Percentiles rank a stretch among this genome's conserved stretches.
Conservation (phyloP, 176 grass and related monocot species). For the Microstegium vimineum region DNA sequence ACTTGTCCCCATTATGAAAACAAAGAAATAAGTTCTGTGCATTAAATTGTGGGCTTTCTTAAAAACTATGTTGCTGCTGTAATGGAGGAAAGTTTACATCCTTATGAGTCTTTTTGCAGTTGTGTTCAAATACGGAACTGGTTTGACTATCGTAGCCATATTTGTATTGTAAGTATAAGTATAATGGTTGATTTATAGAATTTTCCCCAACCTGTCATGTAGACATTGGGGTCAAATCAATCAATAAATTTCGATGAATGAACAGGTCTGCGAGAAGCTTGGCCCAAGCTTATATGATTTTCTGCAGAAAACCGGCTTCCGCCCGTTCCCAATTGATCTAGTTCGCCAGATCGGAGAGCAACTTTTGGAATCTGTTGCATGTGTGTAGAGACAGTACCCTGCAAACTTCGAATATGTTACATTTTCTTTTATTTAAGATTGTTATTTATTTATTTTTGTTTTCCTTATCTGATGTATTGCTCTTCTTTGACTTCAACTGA, state of each 20-base stretch:
- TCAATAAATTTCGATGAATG: conserved; percentile 43
- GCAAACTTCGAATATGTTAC: conserved; percentile 27
- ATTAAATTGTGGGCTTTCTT: conserved; percentile 14
- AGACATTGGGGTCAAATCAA: conserved; percentile 34
- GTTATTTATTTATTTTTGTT: not conserved
- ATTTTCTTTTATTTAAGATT: conserved; percentile 5
- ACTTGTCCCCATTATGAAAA: not conserved
- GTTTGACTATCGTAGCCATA: conserved; percentile 77
- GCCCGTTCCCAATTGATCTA: conserved; percentile 62
- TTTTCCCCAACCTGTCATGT: conserved; percentile 38
- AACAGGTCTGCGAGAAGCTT: conserved; percentile 83
- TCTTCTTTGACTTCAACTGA: not conserved
- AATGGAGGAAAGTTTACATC: conserved; percentile 32
- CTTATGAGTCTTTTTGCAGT: conserved; percentile 46
- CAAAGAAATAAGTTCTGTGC: not conserved
- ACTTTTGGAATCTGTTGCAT: conserved; percentile 77
- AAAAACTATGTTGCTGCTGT: conserved; percentile 7
- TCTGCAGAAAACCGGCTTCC: conserved; percentile 59
- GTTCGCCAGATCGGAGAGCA: conserved; percentile 66
- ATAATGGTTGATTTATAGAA: conserved; percentile 45
- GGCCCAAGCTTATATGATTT: conserved; percentile 77
- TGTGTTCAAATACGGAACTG: conserved; percentile 86
- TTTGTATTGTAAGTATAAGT: conserved; percentile 97
- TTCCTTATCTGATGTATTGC: not conserved
- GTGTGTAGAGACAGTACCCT: conserved; percentile 53